These are phyloP conservation scores for Diaporthe ampelina DNA, from an alignment of 2,329 filamentous ascomycete genomes.

Conservation along the genomic window DNA sequence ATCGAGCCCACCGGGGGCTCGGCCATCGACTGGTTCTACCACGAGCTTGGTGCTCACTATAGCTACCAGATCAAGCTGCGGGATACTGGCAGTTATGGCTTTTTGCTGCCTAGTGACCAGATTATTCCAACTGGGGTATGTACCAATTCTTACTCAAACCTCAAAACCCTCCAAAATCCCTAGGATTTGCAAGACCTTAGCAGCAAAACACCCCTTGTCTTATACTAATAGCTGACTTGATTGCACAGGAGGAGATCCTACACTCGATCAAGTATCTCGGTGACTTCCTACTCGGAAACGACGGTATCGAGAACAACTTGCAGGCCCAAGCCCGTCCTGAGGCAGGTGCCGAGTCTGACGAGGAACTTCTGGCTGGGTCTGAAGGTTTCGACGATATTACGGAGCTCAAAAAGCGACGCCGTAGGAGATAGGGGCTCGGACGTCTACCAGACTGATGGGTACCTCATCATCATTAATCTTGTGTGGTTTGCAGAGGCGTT, in stretches of 20 bases:
- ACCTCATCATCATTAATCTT: background rate
- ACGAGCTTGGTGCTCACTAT: slow-evolving; percentile 84
- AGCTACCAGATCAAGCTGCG: slow-evolving; percentile 95
- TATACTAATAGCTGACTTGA: background rate
- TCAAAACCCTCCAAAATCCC: no score
- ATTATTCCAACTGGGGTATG: slow-evolving; percentile 83
- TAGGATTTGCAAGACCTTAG: background rate
- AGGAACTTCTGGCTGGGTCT: slow-evolving; percentile 35
- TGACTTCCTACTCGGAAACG: slow-evolving; percentile 80
- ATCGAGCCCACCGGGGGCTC: slow-evolving; percentile 86
- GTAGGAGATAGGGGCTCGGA: slow-evolving; percentile 16
- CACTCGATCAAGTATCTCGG: slow-evolving; percentile 88
- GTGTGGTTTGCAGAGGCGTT: slow-evolving; percentile 8
- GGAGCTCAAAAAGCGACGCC: slow-evolving; percentile 40
- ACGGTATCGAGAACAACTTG: slow-evolving; percentile 70
- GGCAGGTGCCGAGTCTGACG: slow-evolving; percentile 44
- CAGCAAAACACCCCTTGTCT: background rate
- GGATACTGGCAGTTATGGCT: slow-evolving; percentile 95
- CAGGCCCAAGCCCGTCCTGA: slow-evolving; percentile 41
- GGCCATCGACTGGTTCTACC: slow-evolving; percentile 95
- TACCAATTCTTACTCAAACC: background rate
- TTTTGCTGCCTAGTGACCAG: slow-evolving; percentile 86
- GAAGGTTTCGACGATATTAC: slow-evolving; percentile 33
- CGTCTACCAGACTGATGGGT: no score
- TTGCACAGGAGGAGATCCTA: slow-evolving; percentile 77